Evolutionary conservation across 2,329 filamentous ascomycete genomes (phyloP).

Genomic region (Diaporthe humulicola): DNA sequence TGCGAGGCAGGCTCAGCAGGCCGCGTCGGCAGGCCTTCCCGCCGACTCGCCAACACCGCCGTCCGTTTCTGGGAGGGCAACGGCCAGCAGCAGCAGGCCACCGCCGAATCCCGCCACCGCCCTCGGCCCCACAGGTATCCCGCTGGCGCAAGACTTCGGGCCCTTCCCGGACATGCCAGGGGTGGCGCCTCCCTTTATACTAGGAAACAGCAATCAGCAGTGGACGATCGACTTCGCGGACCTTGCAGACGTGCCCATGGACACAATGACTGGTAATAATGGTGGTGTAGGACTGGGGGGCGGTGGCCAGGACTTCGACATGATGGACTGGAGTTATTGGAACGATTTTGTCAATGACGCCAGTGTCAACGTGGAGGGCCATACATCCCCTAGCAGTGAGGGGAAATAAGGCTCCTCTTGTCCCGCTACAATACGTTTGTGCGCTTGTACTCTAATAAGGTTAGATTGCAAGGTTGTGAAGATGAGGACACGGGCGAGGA

Average conservation of each 20-base stretch:
- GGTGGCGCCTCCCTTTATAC: neutral
- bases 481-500: too few relatives aligned
- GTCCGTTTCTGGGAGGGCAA: neutral
- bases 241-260: constrained; percentile 23
- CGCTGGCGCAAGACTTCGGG: constrained; percentile 27
- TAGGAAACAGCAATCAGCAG: constrained; percentile 30
- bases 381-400: constrained; percentile 36
- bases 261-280: neutral
- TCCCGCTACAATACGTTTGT: neutral
- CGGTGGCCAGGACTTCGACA: constrained; percentile 45
- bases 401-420: neutral
- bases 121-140: constrained; percentile 29
- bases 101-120: constrained; percentile 12
- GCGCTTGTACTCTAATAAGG: neutral
- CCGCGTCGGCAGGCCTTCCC: neutral
- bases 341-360: constrained; percentile 60
- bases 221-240: constrained; percentile 36
- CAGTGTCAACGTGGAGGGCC: constrained; percentile 28
- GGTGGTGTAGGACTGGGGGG: constrained; percentile 38
- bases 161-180: neutral
- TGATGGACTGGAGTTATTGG: constrained; percentile 56
- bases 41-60: neutral
- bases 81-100: neutral
- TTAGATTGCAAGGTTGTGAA: neutral
- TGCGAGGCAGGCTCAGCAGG: constrained; percentile 1